Base-by-base conservation (phyloP, 2,329 filamentous ascomycete species). In the Aaosphaeria arxii region DNA sequence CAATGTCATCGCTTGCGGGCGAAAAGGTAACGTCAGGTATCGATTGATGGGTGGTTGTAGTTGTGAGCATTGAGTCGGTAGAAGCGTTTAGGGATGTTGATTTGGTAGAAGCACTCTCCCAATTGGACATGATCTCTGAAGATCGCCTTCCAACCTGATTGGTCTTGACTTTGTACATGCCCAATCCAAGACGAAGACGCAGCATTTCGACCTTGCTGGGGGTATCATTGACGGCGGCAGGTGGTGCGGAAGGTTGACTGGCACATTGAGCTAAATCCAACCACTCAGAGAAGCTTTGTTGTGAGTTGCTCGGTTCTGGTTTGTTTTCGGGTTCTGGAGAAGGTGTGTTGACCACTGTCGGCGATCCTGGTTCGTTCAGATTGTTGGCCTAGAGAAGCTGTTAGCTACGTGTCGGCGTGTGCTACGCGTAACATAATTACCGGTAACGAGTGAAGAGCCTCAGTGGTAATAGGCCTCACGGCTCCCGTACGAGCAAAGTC, bases 141-240 rank as follows among this genome's bases (percentile, higher is more conserved):
- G 59, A 53, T 1, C 86, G 84, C 30, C 88, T 77, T 48, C 80
- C 73, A 46, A 83, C 79, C 69, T 91, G 88, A 50, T 87, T 84
- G 2, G 87, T 91, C 48, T 79, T 80, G 55, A 91, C 76, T 70
- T 91, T 91, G 75, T 90, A 91, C 61, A 80, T 81, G 11, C 86
- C 88, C 17, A 90, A 79, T 30, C 81, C 77, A 11, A 91, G 80
- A n/a, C 87, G 80, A 7, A 89, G 77, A 44, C 80, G 80, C 40
- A 91, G 74, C 43, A 83, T 80, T 61, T 87, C 81, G 17, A 84
- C 85, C 70, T 81, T 80, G 79, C 87, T 66, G 42, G 45, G 56
- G 35, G 52, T 64, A 40, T 53, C 46, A 42, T 51, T 48, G 28
- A 42, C 11, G 33, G n/a, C 9, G 45, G 45, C 42, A 35, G 55